A percentile compares a stretch with the other conserved stretches of the same genome.
phyloP scores from a whole-genome alignment of 2,329 filamentous ascomycete species.

The Neurospora sp. region DNA sequence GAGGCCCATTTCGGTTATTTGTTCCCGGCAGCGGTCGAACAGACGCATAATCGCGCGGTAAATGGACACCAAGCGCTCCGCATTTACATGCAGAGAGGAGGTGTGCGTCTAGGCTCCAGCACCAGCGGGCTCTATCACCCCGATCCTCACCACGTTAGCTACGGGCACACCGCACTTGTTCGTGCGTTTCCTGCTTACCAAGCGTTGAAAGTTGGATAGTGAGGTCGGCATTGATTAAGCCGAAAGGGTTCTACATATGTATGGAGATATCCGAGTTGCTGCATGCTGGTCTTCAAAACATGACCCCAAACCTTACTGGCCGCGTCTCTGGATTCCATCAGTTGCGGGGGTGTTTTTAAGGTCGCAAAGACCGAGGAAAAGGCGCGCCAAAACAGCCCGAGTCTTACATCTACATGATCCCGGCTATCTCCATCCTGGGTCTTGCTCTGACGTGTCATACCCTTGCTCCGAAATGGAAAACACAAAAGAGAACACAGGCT shows the following conservation, averaged over 20 bases:
- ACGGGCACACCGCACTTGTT: neutral
- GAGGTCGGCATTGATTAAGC: neutral
- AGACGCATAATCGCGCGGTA: neutral
- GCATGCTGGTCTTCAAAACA: neutral
- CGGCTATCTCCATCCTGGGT: neutral
- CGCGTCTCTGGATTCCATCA: neutral
- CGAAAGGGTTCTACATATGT: neutral
- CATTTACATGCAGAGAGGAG: neutral
- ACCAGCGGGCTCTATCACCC: neutral
- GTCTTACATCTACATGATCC: neutral
- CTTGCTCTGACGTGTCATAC: neutral
- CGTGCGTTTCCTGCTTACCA: neutral
- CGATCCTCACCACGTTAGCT: neutral
- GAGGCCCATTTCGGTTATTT: neutral
- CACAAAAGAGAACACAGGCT: neutral
- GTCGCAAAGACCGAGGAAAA: neutral
- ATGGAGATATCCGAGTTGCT: neutral
- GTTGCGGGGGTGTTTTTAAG: neutral
- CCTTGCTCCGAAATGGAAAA: neutral
- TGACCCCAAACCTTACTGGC: neutral
- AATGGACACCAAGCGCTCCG: neutral
- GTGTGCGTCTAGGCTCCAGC: neutral
- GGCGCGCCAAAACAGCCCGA: neutral
- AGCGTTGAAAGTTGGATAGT: neutral
- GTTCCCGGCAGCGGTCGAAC: neutral